Percentiles rank a stretch among this genome's conserved stretches.
phyloP scores from a whole-genome alignment of 148 eudicot genomes.

The Camellia japonica region DNA sequence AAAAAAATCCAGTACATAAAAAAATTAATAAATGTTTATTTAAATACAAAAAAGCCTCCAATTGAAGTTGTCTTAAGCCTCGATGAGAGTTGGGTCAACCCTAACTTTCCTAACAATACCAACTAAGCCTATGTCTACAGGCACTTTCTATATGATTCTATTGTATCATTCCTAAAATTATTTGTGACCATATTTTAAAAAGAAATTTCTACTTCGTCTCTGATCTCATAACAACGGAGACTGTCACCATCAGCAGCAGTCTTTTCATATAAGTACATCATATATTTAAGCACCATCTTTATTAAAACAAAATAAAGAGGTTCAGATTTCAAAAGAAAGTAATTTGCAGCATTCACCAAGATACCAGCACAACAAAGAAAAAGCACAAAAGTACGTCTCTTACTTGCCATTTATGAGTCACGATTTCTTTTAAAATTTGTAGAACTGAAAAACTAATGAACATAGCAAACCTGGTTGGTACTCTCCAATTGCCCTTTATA shows the following conservation, averaged over 20 bases:
- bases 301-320: background rate
- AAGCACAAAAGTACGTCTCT: background rate
- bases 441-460: background rate
- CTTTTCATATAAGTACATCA: background rate
- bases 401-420: background rate
- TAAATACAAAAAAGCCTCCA: no score
- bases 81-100: no score
- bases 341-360: background rate
- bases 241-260: background rate
- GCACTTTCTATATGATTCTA: background rate
- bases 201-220: background rate
- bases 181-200: background rate
- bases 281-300: background rate
- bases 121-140: no score
- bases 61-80: no score
- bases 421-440: background rate
- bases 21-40: no score
- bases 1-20: no score
- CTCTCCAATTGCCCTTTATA: conserved; percentile 53
- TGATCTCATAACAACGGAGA: background rate
- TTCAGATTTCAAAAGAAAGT: background rate
- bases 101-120: background rate
- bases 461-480: conserved; percentile 44
- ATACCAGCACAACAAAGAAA: background rate
- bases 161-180: background rate